Evolutionary conservation across 441 rosid species (phyloP), one percentile per base, ranked within the genome.

Genomic region (Jatropha multifida): DNA sequence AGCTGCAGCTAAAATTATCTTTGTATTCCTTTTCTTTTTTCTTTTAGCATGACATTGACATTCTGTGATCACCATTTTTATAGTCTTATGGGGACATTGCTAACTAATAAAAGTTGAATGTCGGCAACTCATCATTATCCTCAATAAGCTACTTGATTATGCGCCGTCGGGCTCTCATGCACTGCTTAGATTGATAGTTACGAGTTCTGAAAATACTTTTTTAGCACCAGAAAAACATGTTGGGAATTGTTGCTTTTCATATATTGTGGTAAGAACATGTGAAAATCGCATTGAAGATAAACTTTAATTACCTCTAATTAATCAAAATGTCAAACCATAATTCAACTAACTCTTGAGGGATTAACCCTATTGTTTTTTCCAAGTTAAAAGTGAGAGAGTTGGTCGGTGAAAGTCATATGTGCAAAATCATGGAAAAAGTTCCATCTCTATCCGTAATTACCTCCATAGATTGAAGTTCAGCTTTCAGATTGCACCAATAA

Each of bases 91-190:
- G 69, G 70, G 76, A 67, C 83, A 80, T 38, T 56, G 66, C 44
- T 65, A 71, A 69, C 80, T 78, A 69, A 81, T 68, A 80, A 79
- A 77, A 77, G 81, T 40, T 77, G 44, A 40, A 70, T 75, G 78
- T 82, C 75, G 79, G 82, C 84, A 46, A 79, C 63, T 48, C 55
- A 81, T 82, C 78, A 81, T 85, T 75, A 68, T 73, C 56, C 17
- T 61, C 62, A 56, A 38, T 40, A 15, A 54, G 49, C 26, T 37
- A 12, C 11, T 38, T 40, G 9, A 4, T 18, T 12, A 54, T n/a
- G 51, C 37, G 27, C 61, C 32, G 63, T 27, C 61, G 23, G 5
- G 9, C 18, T 41, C 51, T 70, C n/a, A 14, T 20, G 40, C 74
- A 20, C 54, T 42, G 41, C 46, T 8, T 58, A 51, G 42, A 15